Evolutionary conservation across 179 eudicot genomes (phyloP), one percentile per base, ranked within the genome.

Genomic region (Silene noctiflora): DNA sequence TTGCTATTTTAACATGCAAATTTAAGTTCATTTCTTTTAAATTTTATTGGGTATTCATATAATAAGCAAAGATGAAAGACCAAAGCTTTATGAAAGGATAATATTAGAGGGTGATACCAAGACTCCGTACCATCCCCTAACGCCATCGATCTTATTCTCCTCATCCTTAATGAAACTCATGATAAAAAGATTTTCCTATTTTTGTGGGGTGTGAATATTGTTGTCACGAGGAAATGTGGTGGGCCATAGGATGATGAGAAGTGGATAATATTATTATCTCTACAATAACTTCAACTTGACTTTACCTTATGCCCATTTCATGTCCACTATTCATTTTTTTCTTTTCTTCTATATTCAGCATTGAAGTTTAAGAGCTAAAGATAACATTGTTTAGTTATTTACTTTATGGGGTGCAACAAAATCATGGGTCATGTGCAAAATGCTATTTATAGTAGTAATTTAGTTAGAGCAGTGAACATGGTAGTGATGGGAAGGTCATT

Each of bases 241-340:
- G 79, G 77, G 55, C 35, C 67, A 75, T 62, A 69, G 31, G 14
- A 63, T 58, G 66, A 71, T 66, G 77, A 72, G 77, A 74, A 80
- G 77, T 78, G 84, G 89, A 82, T 84, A 82, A 85, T 25, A 77
- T 85, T 55, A 75, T 66, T 66, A 83, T 27, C 31, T 58, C 0
- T 27, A 17, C 44, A 21, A 71, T 20, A n/a, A 24, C 5, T 0
- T 71, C 58, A 70, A 29, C 75, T 42, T 71, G 48, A 77, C 13
- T 44, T 69, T 61, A 53, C 81, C 72, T 72, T 55, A 51, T 73
- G 72, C 79, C 75, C 73, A 82, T 62, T 76, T 74, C 72, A 81
- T 75, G 71, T 68, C 69, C 72, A 56, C 67, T 65, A 59, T 67
- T 33, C 53, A 66, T 46, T 44, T 42, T 62, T 42, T 56, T 12